Base-by-base conservation (phyloP, 2,329 filamentous ascomycete genomes). In the Macroventuria anomochaeta region DNA sequence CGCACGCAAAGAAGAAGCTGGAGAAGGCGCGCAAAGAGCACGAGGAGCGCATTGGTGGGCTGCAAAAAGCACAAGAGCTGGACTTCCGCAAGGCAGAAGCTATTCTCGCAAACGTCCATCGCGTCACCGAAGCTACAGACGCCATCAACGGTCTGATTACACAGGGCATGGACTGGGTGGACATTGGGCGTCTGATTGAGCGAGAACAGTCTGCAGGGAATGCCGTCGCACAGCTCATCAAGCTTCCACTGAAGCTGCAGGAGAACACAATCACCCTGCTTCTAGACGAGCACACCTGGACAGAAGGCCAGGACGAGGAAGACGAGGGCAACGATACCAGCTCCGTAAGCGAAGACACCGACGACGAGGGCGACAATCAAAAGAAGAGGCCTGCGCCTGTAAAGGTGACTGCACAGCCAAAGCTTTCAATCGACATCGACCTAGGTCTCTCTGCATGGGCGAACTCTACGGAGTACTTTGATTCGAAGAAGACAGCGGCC, bases 161-260 rank as follows among this genome's bases (percentile, higher is more conserved):
- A 5, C 91, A 96, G 68, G 93, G 93, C 10, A 97, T 97, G 92
- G 95, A 99, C 66, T 99, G 95, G 95, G 86, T 91, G 10, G 90
- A 97, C 61, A 93, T 97, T 65, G 91, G 85, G 8, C 89, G 88
- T 53, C 78, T 99, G 57, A 90, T 99, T 46, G 91, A 96, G 71
- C 85, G 91, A 61, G 93, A 97, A 71, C 90, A 96, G 72, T 85
- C 81, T 56, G 82, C 87, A 41, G 82, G 85, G 23, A 99, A 99
- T 61, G 85, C 90, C 0, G 92, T 99, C 7, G 95, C 95, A 1
- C 83, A 88, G 53, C 87, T 92, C 37, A 96, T 99, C 68, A 90
- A 89, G 70, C 77, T 96, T 15, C 93, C 95, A 0, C 76, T 99
- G 43, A 96, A 96, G 65, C 80, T 99, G 3, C 83, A 91, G n/a